Evolutionary conservation across 2,329 filamentous ascomycete species (phyloP), one percentile per base, ranked within the genome.

Genomic region (Blastomyces parvus): DNA sequence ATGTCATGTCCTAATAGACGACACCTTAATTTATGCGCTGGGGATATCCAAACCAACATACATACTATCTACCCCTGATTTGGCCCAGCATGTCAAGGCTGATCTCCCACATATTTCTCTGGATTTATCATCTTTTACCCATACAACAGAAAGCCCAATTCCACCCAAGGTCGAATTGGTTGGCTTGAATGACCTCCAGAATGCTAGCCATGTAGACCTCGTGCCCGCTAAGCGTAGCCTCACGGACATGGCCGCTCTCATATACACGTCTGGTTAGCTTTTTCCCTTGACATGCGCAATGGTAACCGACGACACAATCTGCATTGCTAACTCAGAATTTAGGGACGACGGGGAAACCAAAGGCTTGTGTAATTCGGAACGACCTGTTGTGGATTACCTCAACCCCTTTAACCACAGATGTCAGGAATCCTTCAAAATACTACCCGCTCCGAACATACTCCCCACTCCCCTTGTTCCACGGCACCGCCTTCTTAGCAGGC

Each of bases 401-500:
- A 1, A 78, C 67, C 9, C 72, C 78, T 0, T 65, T 72, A 0
- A 69, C 74, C 2, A 56, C 66, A 19, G 80, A 81, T 63, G 63
- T 68, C 56, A 68, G 71, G 22, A 72, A 77, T 40, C 74, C 70
- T 0, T 69, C 72, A 17, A 78, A 76, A 64, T 81, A 81, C 68
- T 77, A 74, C 36, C 75, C 76, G 1, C 66, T 81, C 14, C 77
- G 80, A 7, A 79, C 74, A 17, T 82, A 81, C 64, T 81, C 77
- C 2, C 72, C 78, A 8, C 72, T 82, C 9, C 80, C 80, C 0
- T 71, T 81, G 19, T 82, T 81, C 70, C 80, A 82, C 67, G 79
- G 78, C 58, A 81, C 80, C 0, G 79, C 76, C 6, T 75, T 79
- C 64, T 80, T 81, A 62, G 77, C 74, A 0, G 79, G 77, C 0